These are phyloP conservation scores for Tothia fuscella DNA, from an alignment of 2,329 filamentous ascomycete species.

Conservation along the genomic window DNA sequence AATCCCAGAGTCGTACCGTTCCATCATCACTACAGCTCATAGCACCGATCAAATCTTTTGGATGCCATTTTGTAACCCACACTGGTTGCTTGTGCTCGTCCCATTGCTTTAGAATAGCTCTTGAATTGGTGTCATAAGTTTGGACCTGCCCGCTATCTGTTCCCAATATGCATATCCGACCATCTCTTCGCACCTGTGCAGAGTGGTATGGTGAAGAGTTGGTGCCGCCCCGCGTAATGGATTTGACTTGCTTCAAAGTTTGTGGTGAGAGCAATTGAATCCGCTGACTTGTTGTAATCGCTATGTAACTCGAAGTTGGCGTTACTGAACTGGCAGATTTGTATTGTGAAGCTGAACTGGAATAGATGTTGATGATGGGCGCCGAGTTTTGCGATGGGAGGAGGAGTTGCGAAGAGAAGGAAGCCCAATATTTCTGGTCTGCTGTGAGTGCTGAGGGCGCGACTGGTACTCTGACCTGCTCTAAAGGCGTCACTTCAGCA, in stretches of 20 bases:
- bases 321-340: conserved; percentile 27
- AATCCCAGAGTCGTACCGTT: conserved; percentile 87
- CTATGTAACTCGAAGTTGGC: conserved; percentile 38
- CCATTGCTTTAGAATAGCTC: conserved; percentile 93
- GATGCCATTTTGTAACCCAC: conserved; percentile 87
- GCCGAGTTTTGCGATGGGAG: conserved; percentile 84
- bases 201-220: conserved; percentile 82
- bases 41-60: conserved; percentile 69
- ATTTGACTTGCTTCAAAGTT: conserved; percentile 84
- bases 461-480: conserved; percentile 69
- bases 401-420: conserved; percentile 82
- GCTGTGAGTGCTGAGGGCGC: conserved; percentile 74
- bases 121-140: conserved; percentile 82
- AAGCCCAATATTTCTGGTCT: conserved; percentile 93
- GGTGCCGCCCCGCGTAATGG: conserved; percentile 69
- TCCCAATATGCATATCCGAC: conserved; percentile 77
- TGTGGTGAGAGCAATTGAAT: conserved; percentile 90
- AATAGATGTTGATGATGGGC: conserved; percentile 75
- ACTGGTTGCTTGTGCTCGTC: conserved; percentile 87
- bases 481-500: conserved; percentile 69
- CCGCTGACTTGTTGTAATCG: conserved; percentile 85
- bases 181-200: conserved; percentile 79
- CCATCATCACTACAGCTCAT: conserved; percentile 88
- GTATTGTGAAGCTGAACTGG: conserved; percentile 5
- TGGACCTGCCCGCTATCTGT: conserved; percentile 88